Conservation (phyloP, 2,329 filamentous ascomycete genomes). For the Leptodontidium sp. region DNA sequence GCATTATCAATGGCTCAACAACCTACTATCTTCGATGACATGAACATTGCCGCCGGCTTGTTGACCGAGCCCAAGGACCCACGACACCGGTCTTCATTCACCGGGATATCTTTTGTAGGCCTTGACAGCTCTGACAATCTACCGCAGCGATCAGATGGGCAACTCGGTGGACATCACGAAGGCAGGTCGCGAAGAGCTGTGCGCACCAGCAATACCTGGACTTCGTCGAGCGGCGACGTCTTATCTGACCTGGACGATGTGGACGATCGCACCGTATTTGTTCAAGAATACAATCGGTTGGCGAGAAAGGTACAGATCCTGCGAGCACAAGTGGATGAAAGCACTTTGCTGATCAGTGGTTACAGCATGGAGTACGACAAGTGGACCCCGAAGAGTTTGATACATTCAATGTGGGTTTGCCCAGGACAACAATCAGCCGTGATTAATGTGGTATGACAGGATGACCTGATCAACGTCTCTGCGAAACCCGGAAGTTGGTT, state of each 20-base stretch:
- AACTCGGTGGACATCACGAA: slow-evolving; percentile 12
- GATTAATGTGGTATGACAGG: slow-evolving; percentile 25
- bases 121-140: slow-evolving; percentile 21
- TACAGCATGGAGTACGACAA: slow-evolving; percentile 59
- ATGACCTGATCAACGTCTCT: slow-evolving; percentile 29
- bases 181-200: slow-evolving; percentile 28
- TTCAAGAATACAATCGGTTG: slow-evolving; percentile 67
- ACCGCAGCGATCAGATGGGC: slow-evolving; percentile 11
- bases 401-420: slow-evolving; percentile 33
- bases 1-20: slow-evolving; percentile 37
- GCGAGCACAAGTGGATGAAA: not conserved
- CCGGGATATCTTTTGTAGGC: slow-evolving; percentile 17
- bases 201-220: slow-evolving; percentile 62
- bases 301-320: slow-evolving; percentile 60
- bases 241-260: slow-evolving; percentile 59
- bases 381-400: slow-evolving; percentile 41
- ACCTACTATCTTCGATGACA: slow-evolving; percentile 33
- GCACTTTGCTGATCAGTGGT: slow-evolving; percentile 21
- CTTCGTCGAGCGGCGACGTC: slow-evolving; percentile 60
- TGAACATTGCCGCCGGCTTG: slow-evolving; percentile 40
- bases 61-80: slow-evolving; percentile 36
- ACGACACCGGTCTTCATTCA: slow-evolving; percentile 35
- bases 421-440: not conserved
- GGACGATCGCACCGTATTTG: slow-evolving; percentile 57
- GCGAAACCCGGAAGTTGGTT: slow-evolving; percentile 50